phyloP scores from a whole-genome alignment of 2,329 filamentous ascomycete species.

The Aspergillus uvarum region DNA sequence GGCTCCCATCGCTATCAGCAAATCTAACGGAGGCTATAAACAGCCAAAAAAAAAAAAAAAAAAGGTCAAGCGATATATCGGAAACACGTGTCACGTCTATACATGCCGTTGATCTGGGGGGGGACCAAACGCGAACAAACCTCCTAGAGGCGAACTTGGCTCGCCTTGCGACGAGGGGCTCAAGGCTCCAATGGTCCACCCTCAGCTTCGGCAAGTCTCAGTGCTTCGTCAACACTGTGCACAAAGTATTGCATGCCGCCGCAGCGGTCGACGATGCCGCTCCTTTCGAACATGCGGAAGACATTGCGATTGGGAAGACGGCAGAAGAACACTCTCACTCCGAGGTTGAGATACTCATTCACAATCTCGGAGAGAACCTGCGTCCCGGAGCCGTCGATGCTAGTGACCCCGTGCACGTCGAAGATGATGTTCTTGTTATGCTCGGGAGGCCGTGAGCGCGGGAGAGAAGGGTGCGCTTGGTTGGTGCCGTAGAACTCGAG shows the following conservation, averaged over 20 bases:
- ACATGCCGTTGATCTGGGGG: background rate
- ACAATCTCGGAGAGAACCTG: conserved; percentile 93
- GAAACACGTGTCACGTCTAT: conserved; percentile 11
- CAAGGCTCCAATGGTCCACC: conserved; percentile 46
- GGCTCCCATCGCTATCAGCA: background rate
- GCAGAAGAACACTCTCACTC: conserved; percentile 61
- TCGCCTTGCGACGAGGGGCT: background rate
- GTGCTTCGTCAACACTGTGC: conserved; percentile 76
- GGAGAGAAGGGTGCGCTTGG: conserved; percentile 80
- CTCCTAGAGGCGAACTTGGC: background rate
- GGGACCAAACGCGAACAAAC: background rate
- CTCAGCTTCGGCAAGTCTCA: conserved; percentile 76
- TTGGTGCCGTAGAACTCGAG: conserved; percentile 89
- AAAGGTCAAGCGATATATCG: background rate
- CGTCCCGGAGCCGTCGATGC: conserved; percentile 86
- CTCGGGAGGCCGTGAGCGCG: conserved; percentile 71
- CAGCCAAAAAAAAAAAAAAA: no score
- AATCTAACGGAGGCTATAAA: background rate
- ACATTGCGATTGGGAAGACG: conserved; percentile 58
- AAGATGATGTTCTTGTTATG: conserved; percentile 93
- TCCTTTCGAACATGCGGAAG: conserved; percentile 70
- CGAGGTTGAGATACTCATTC: conserved; percentile 70
- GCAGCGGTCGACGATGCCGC: conserved; percentile 80
- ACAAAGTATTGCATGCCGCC: conserved; percentile 80
- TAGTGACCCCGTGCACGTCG: conserved; percentile 95